phyloP scores from a whole-genome alignment of 2,329 filamentous ascomycete genomes.

The Fusarium sp. region DNA sequence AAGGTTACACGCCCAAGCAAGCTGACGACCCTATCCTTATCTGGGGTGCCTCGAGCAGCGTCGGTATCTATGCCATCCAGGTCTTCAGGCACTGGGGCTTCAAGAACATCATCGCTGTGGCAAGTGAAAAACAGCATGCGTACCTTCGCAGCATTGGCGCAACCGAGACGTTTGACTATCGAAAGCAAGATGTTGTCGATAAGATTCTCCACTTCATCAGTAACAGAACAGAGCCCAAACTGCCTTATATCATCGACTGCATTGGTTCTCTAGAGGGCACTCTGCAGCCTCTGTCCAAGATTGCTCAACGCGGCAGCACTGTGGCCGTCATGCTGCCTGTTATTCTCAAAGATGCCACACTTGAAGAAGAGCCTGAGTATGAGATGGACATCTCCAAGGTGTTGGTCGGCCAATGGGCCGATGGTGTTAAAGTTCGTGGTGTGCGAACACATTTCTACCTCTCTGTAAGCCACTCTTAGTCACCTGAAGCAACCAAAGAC shows the following conservation, averaged over 20 bases:
- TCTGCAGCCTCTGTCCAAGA: slow-evolving; percentile 58
- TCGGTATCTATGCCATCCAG: slow-evolving; percentile 61
- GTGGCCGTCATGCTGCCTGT: slow-evolving; percentile 70
- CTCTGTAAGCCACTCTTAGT: slow-evolving; percentile 23
- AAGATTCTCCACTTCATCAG: slow-evolving; percentile 43
- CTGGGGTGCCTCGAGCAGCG: slow-evolving; percentile 63
- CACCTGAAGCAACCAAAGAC: neutral
- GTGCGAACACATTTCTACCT: slow-evolving; percentile 55
- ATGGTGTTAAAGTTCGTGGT: slow-evolving; percentile 62
- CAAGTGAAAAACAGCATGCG: slow-evolving; percentile 57
- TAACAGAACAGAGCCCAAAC: slow-evolving; percentile 27
- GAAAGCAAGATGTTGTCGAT: slow-evolving; percentile 48
- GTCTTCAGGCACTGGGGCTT: slow-evolving; percentile 64
- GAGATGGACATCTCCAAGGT: slow-evolving; percentile 60
- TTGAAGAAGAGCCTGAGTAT: slow-evolving; percentile 60
- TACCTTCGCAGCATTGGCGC: slow-evolving; percentile 57
- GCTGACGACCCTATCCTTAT: slow-evolving; percentile 56
- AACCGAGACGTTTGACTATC: slow-evolving; percentile 59
- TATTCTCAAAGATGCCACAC: slow-evolving; percentile 62
- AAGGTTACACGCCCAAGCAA: slow-evolving; percentile 48
- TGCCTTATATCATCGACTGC: slow-evolving; percentile 64
- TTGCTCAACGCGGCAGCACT: slow-evolving; percentile 59
- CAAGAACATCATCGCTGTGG: slow-evolving; percentile 58
- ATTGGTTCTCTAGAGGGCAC: slow-evolving; percentile 61
- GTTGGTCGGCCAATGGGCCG: slow-evolving; percentile 56